phyloP scores from a whole-genome alignment of 1,284 basidiomycete genomes.

The Malassezia japonica region DNA sequence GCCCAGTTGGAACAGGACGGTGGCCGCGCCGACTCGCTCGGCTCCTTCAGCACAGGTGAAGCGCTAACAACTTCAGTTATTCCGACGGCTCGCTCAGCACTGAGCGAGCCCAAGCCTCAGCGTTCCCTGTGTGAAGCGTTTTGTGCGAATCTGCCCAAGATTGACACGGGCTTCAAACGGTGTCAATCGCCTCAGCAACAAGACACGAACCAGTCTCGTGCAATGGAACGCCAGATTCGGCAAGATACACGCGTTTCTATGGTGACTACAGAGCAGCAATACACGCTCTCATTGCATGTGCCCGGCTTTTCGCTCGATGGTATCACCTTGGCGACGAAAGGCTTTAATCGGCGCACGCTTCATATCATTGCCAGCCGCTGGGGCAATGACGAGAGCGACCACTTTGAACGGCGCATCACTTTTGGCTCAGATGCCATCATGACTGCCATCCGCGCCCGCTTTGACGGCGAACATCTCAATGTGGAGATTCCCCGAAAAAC shows the following conservation, averaged over 20 bases:
- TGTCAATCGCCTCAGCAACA: too few species aligned
- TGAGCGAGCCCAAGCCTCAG: too few species aligned
- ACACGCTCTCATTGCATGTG: slow-evolving; percentile 25
- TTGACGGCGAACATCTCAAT: slow-evolving; percentile 6
- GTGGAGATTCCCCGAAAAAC: slow-evolving; percentile 9
- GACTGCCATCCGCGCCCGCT: slow-evolving; percentile 13
- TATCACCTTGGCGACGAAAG: slow-evolving; percentile 40
- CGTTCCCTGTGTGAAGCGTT: too few species aligned
- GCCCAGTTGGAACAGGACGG: too few species aligned
- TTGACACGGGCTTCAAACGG: too few species aligned
- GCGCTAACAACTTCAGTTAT: too few species aligned
- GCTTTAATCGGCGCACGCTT: slow-evolving; percentile 33
- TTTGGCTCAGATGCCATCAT: slow-evolving; percentile 20
- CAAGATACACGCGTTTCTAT: slow-evolving; percentile 13
- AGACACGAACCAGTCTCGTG: too few species aligned
- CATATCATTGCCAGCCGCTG: slow-evolving; percentile 42
- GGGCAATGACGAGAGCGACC: slow-evolving; percentile 27
- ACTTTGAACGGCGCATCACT: slow-evolving; percentile 38
- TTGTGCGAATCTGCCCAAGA: too few species aligned
- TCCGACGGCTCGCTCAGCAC: too few species aligned
- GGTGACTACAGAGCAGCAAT: slow-evolving; percentile 22
- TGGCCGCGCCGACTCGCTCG: too few species aligned
- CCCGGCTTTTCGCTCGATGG: slow-evolving; percentile 38
- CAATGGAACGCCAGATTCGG: too few species aligned
- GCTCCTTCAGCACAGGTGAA: too few species aligned